These are phyloP conservation scores for Avena atlantica DNA, from an alignment of 176 grass and related monocot species.

Conservation along the genomic window DNA sequence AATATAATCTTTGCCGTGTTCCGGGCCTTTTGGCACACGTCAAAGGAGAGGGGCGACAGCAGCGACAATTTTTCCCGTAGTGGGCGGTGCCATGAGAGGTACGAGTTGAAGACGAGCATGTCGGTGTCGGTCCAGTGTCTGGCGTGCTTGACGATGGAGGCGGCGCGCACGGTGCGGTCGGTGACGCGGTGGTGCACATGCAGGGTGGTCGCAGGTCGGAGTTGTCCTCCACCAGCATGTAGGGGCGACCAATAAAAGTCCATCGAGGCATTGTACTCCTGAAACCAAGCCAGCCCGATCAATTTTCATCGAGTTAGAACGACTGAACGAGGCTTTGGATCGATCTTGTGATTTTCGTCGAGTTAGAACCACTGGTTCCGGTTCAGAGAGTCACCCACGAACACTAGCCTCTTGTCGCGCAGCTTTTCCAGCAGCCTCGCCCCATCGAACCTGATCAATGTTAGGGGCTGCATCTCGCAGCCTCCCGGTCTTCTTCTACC, in stretches of 20 bases:
- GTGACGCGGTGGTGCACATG: constrained; percentile 60
- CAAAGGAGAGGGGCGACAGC: too few species aligned
- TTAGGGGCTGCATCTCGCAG: too few species aligned
- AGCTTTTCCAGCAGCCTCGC: constrained; percentile 67
- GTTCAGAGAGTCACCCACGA: constrained; percentile 89
- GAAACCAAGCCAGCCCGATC: neutral
- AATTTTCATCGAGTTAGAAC: neutral
- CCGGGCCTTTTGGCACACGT: too few species aligned
- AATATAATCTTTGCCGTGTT: too few species aligned
- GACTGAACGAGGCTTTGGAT: neutral
- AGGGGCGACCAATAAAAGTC: constrained; percentile 94
- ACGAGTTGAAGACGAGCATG: constrained; percentile 88
- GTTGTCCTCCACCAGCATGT: constrained; percentile 87
- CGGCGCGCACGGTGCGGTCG: constrained; percentile 61
- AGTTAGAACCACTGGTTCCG: constrained; percentile 93
- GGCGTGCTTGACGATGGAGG: constrained; percentile 71
- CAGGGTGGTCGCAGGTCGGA: constrained; percentile 75
- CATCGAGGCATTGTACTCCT: constrained; percentile 79
- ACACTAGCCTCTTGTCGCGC: constrained; percentile 59
- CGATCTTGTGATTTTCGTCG: too few species aligned
- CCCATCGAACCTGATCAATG: too few species aligned
- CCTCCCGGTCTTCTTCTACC: too few species aligned
- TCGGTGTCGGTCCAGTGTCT: constrained; percentile 65
- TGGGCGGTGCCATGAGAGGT: constrained; percentile 71
- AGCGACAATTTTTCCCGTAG: too few species aligned